Percentiles rank a stretch among this genome's conserved stretches.
Conservation (phyloP, 2,329 filamentous ascomycete genomes). For the Trichoderma arundinaceum region DNA sequence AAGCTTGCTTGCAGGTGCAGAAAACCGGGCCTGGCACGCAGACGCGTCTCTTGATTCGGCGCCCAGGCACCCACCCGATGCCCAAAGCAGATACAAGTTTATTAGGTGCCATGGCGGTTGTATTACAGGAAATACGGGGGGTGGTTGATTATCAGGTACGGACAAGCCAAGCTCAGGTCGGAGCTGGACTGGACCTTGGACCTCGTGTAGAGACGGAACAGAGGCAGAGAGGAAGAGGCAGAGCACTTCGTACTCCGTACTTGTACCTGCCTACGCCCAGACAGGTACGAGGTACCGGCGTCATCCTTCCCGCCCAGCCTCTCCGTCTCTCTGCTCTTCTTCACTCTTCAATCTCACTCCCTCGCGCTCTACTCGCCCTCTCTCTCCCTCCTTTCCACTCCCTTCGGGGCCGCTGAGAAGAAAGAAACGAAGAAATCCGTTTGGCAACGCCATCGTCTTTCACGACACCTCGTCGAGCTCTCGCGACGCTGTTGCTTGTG, state of each 20-base stretch:
- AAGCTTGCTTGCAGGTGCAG: slow-evolving; percentile 30
- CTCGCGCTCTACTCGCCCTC: slow-evolving; percentile 8
- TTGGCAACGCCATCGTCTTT: background rate
- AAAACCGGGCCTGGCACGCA: slow-evolving; percentile 21
- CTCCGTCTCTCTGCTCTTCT: slow-evolving; percentile 21
- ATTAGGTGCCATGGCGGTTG: slow-evolving; percentile 16
- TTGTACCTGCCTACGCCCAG: slow-evolving; percentile 9
- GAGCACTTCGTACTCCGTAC: background rate
- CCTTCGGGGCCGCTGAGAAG: slow-evolving; percentile 29
- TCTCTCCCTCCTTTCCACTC: slow-evolving; percentile 13
- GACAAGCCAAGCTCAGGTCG: slow-evolving; percentile 4
- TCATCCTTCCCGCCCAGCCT: slow-evolving; percentile 28
- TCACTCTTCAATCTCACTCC: slow-evolving; percentile 27
- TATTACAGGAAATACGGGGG: slow-evolving; percentile 22
- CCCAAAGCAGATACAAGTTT: slow-evolving; percentile 26
- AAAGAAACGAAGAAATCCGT: slow-evolving; percentile 10
- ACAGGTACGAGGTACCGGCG: slow-evolving; percentile 19
- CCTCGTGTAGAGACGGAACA: background rate
- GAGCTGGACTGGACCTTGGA: background rate
- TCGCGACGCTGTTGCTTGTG: slow-evolving; percentile 13
- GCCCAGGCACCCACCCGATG: slow-evolving; percentile 8
- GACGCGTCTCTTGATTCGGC: slow-evolving; percentile 25
- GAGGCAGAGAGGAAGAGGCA: background rate
- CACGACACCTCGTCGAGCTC: slow-evolving; percentile 9
- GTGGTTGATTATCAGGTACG: slow-evolving; percentile 23